phyloP scores from a whole-genome alignment of 495 filamentous ascomycete genomes.

The Trichoderma asperelloides region DNA sequence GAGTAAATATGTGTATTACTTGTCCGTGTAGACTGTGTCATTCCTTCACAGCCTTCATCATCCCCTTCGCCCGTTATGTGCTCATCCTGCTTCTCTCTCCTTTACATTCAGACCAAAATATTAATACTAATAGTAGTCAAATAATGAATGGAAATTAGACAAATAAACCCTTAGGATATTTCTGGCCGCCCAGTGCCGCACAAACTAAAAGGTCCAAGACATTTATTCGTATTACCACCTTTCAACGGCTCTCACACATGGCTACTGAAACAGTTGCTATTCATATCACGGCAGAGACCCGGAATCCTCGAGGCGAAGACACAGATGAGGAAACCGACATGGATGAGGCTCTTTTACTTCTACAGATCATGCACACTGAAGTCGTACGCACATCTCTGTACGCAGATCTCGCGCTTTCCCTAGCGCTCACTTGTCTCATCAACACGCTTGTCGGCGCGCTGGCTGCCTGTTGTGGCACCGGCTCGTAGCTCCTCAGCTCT shows the following conservation, averaged over 20 bases:
- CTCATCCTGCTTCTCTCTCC: not conserved
- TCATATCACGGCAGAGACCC: not conserved
- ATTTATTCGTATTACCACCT: not conserved
- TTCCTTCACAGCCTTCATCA: no score
- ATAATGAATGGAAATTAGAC: not conserved
- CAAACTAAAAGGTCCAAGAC: not conserved
- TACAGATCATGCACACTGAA: slow-evolving; percentile 6
- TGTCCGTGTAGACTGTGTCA: no score
- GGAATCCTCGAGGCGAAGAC: not conserved
- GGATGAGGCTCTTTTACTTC: not conserved
- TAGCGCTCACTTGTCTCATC: not conserved
- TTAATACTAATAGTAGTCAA: no score
- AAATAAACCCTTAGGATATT: not conserved
- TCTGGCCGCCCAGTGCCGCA: not conserved
- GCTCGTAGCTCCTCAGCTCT: not conserved
- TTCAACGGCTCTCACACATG: not conserved
- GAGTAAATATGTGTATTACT: not conserved
- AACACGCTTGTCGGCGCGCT: not conserved
- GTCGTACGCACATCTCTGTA: slow-evolving; percentile 7
- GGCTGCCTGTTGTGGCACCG: not conserved
- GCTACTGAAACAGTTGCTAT: not conserved
- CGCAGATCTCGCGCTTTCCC: slow-evolving; percentile 7
- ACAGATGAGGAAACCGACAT: slow-evolving; percentile 2
- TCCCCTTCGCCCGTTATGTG: no score
- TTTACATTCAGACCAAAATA: no score